Conservation (phyloP, 371 early-diverging fungal species). For the Conidiobolus incongruus region DNA sequence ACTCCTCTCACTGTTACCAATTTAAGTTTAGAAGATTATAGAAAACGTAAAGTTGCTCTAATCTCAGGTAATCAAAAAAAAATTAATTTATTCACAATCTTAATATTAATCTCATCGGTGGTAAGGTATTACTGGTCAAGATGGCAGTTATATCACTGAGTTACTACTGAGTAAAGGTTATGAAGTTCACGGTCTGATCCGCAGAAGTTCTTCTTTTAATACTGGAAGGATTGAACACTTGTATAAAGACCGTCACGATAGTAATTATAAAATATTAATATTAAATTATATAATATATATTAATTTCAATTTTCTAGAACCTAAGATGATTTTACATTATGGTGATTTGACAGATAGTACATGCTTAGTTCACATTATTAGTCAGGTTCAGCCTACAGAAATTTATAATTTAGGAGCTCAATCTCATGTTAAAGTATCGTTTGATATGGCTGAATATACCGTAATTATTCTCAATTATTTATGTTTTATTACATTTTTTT, state of each 20-base stretch:
- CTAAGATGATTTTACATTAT: constrained; percentile 59
- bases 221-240: constrained; percentile 64
- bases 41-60: too few relatives aligned
- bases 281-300: background rate
- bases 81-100: background rate
- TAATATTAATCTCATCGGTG: background rate
- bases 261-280: constrained; percentile 10
- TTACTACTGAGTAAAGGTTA: constrained; percentile 54
- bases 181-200: constrained; percentile 64
- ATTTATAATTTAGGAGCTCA: constrained; percentile 59
- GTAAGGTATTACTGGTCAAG: constrained; percentile 65
- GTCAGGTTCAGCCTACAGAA: constrained; percentile 54
- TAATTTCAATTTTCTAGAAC: constrained; percentile 12
- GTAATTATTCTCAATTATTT: too few relatives aligned
- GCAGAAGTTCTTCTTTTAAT: constrained; percentile 66
- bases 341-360: constrained; percentile 73
- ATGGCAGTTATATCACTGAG: constrained; percentile 60
- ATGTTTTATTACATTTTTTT: too few relatives aligned
- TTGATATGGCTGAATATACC: constrained; percentile 76
- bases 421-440: constrained; percentile 63
- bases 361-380: constrained; percentile 50
- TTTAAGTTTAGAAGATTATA: too few relatives aligned
- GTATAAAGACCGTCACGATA: constrained; percentile 43
- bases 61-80: too few relatives aligned
- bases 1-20: too few relatives aligned